Conservation (phyloP, 2,329 filamentous ascomycete genomes). For the Microcyclospora pomicola region DNA sequence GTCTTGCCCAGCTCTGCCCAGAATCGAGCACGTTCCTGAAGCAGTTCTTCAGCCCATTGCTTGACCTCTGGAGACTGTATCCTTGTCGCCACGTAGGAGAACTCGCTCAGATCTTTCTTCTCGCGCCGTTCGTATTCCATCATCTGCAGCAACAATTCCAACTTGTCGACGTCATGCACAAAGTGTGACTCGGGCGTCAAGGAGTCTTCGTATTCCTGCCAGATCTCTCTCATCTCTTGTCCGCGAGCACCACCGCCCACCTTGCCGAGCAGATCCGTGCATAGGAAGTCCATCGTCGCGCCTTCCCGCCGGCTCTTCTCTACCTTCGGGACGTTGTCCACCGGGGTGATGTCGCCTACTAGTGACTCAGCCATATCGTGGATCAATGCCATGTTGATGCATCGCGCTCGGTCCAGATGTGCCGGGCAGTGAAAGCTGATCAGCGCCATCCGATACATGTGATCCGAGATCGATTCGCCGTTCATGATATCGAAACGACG, state of each 20-base stretch:
- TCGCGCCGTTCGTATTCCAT: constrained; percentile 78
- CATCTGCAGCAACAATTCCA: constrained; percentile 91
- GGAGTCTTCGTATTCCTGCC: constrained; percentile 91
- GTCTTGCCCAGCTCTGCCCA: constrained; percentile 40
- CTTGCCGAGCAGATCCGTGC: constrained; percentile 54
- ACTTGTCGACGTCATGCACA: constrained; percentile 95
- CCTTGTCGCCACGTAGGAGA: constrained; percentile 60
- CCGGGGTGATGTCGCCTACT: constrained; percentile 92
- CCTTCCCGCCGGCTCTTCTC: constrained; percentile 85
- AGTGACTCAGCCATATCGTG: constrained; percentile 96
- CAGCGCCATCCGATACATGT: constrained; percentile 99
- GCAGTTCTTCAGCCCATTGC: constrained; percentile 62
- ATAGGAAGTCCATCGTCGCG: constrained; percentile 85
- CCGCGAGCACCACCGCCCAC: constrained; percentile 57
- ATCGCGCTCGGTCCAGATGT: constrained; percentile 63
- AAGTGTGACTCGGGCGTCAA: constrained; percentile 73
- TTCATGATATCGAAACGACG: constrained; percentile 62
- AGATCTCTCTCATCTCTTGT: constrained; percentile 63
- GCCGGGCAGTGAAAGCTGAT: constrained; percentile 83
- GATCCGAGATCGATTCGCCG: constrained; percentile 87
- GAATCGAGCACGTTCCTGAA: constrained; percentile 60
- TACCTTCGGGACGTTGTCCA: constrained; percentile 68
- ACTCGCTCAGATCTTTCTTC: constrained; percentile 68
- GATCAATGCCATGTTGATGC: constrained; percentile 88
- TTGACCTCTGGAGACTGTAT: constrained; percentile 66